Base-by-base conservation (phyloP, 345 rosid species). In the Ceriops decandra region DNA sequence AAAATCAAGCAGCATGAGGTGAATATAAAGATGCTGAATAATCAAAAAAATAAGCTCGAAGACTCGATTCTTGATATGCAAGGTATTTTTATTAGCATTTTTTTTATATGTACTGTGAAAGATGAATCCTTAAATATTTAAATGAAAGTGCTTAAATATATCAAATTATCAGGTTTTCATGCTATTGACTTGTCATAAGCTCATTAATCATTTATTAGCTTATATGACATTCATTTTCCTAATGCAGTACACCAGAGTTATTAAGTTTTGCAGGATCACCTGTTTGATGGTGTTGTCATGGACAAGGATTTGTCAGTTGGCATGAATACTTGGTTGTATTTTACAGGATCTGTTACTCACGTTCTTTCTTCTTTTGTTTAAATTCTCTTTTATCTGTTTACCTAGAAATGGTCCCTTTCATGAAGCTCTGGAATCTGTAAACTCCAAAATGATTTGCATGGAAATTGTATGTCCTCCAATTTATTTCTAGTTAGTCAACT, bases 1-100 rank as follows among this genome's bases (percentile, higher is more conserved):
- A 86, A 83, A 77, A 79, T 91, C 79, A 89, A 87, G 77, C 88
- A 76, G 66, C 93, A 86, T 5, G 96, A 91, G 56, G 82, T 84
- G 51, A 82, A 82, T 68, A 27, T 87, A n/a, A 82, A 69, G 17
- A 72, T 81, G 68, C 70, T 86, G 80, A 83, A 81, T 69, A 31
- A 72, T 52, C 82, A 86, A 82, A 84, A 81, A 67, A 71, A 57
- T 81, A 89, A 84, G 70, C 35, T 89, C 35, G 93, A 85, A 64
- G 93, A 82, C 28, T 66, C 84, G 17, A 85, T 91, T 68, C 70
- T 84, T 49, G 87, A 87, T 27, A 72, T 84, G 79, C 91, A 85
- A 85, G 96, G 97, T 89, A 73, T 32, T 53, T 9, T 57, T 31
- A 52, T 9, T 33, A 27, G 49, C 24, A 56, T 64, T 26, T 67